Conservation (phyloP, 306 rosid species). For the Amphicarpaea edgeworthii region DNA sequence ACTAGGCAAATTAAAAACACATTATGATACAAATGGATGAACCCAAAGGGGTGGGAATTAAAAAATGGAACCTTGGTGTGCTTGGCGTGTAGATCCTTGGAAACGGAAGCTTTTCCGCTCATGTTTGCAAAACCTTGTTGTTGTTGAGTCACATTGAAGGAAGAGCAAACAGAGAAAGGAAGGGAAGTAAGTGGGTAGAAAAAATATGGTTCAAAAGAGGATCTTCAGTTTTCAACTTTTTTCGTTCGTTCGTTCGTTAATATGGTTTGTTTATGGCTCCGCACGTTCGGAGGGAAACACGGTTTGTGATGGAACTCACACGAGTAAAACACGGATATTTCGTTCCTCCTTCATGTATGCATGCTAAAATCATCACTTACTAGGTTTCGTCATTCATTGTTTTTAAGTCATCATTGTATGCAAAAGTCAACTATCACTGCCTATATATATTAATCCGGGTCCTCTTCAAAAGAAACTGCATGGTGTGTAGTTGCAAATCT, state of each 20-base stretch:
- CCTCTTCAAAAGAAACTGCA: too few relatives aligned
- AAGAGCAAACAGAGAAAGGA: slow-evolving; percentile 21
- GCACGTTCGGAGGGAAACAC: slow-evolving; percentile 51
- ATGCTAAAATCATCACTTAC: neutral
- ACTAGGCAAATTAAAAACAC: neutral
- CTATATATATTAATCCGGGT: too few relatives aligned
- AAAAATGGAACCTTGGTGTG: slow-evolving; percentile 63
- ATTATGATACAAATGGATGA: neutral
- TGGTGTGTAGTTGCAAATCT: too few relatives aligned
- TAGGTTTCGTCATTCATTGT: neutral
- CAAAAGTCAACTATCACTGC: too few relatives aligned
- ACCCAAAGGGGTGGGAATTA: neutral
- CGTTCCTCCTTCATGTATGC: neutral
- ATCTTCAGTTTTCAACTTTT: neutral
- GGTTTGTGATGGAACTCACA: slow-evolving; percentile 32
- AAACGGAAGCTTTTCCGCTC: slow-evolving; percentile 79
- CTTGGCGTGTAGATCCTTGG: slow-evolving; percentile 88
- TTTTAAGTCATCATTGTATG: too few relatives aligned
- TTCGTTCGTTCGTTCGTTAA: neutral
- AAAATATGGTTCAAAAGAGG: neutral
- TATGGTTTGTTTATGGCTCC: slow-evolving; percentile 37
- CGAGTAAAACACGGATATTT: slow-evolving; percentile 36
- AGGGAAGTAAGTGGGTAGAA: neutral
- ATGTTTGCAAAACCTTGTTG: slow-evolving; percentile 55
- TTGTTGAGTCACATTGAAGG: slow-evolving; percentile 34